Evolutionary conservation across 306 rosid genomes (phyloP).

Genomic region (Fagus crenata): DNA sequence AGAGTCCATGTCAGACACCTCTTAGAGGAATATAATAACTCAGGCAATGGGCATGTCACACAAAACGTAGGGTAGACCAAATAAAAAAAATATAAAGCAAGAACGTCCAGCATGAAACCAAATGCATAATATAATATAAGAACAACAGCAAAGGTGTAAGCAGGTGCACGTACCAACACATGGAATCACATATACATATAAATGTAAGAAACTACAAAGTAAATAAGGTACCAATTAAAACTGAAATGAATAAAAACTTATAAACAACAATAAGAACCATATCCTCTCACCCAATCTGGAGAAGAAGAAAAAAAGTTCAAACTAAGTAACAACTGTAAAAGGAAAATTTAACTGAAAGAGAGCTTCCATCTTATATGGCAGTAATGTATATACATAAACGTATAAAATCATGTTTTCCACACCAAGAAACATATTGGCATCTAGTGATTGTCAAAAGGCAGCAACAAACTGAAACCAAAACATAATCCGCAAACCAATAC

Average conservation of each 20-base stretch:
- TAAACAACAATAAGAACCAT: neutral
- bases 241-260: neutral
- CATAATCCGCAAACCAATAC: constrained; percentile 9
- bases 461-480: constrained; percentile 29
- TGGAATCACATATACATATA: neutral
- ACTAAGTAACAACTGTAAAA: constrained; percentile 21
- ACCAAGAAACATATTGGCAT: constrained; percentile 3
- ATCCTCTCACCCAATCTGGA: neutral
- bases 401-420: constrained; percentile 11
- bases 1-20: constrained; percentile 36
- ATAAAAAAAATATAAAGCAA: neutral
- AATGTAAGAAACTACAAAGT: neutral
- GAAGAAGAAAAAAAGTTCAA: constrained; percentile 16
- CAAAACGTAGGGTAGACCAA: neutral
- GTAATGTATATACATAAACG: constrained; percentile 30
- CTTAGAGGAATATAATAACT: constrained; percentile 10
- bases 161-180: neutral
- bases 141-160: neutral
- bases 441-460: constrained; percentile 6
- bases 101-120: neutral
- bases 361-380: constrained; percentile 19
- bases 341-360: constrained; percentile 27
- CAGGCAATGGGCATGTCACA: neutral
- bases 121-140: neutral
- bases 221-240: neutral